A percentile compares a stretch with the other conserved stretches of the same genome.
These are phyloP conservation scores for Boletus pseudopeckii DNA, from an alignment of 768 basidiomycete species.

Conservation along the genomic window DNA sequence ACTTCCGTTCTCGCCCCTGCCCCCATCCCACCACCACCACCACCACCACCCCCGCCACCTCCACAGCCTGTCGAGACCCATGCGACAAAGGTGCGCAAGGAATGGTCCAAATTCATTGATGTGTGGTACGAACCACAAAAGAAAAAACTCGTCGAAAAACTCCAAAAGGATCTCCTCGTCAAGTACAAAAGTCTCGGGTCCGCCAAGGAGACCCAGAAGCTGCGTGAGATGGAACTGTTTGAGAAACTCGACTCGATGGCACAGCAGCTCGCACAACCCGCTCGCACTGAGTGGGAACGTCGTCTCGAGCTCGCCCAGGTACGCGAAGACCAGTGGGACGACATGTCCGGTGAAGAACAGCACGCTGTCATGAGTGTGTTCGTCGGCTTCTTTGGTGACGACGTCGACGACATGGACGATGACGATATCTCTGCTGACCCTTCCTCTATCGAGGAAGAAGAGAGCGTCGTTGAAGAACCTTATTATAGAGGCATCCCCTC, in stretches of 20 bases:
- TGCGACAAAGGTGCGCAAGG: slow-evolving; percentile 29
- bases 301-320: slow-evolving; percentile 30
- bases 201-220: slow-evolving; percentile 25
- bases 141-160: slow-evolving; percentile 29
- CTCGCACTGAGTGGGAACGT: slow-evolving; percentile 33
- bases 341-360: slow-evolving; percentile 32
- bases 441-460: slow-evolving; percentile 20
- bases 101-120: slow-evolving; percentile 28
- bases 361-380: slow-evolving; percentile 30
- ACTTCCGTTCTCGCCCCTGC: slow-evolving; percentile 1
- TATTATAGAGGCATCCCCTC: slow-evolving; percentile 3
- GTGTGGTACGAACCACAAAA: slow-evolving; percentile 31
- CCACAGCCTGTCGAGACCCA: slow-evolving; percentile 17
- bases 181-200: slow-evolving; percentile 31
- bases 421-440: neutral
- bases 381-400: slow-evolving; percentile 28
- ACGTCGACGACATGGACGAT: slow-evolving; percentile 23
- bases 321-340: slow-evolving; percentile 30
- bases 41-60: slow-evolving; percentile 13
- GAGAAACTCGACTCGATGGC: slow-evolving; percentile 22
- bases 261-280: slow-evolving; percentile 27
- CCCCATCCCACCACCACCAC: slow-evolving; percentile 1
- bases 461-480: slow-evolving; percentile 18
- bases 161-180: slow-evolving; percentile 28
- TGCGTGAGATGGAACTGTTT: slow-evolving; percentile 29